Evolutionary conservation across 225 moss, liverwort and hornwort genomes (phyloP).

Genomic region (Polytrichum commune): DNA sequence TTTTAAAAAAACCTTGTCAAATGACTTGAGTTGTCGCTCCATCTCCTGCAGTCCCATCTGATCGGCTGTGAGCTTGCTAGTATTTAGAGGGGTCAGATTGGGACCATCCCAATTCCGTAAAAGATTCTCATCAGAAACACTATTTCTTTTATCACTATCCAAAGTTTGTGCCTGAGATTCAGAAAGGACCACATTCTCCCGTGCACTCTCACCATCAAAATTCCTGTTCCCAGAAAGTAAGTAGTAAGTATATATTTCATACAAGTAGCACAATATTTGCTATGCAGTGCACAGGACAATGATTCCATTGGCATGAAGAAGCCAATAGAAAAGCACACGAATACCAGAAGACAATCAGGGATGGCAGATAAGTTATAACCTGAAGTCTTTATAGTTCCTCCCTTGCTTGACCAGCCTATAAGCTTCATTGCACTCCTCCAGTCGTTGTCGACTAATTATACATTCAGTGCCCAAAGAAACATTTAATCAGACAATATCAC

Average conservation of each 20-base stretch:
- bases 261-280: no score
- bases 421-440: constrained; percentile 40
- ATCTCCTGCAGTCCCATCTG: constrained; percentile 55
- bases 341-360: not conserved
- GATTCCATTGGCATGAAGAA: no score
- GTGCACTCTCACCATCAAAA: constrained; percentile 15
- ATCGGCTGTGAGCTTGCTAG: constrained; percentile 58
- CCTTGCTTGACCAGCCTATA: constrained; percentile 29
- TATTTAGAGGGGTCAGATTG: constrained; percentile 40
- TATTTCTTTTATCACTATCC: constrained; percentile 18
- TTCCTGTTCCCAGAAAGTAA: constrained; percentile 9
- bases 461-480: not conserved
- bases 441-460: constrained; percentile 45
- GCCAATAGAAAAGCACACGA: no score
- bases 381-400: constrained; percentile 4
- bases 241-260: no score
- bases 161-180: constrained; percentile 21
- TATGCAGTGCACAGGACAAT: no score
- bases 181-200: constrained; percentile 8
- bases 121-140: constrained; percentile 34
- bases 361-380: constrained; percentile 18
- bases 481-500: no score
- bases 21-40: constrained; percentile 51
- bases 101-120: constrained; percentile 54
- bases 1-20: constrained; percentile 38